Base-by-base conservation (phyloP, 1,284 basidiomycete species). In the Apiotrichum brassicae region DNA sequence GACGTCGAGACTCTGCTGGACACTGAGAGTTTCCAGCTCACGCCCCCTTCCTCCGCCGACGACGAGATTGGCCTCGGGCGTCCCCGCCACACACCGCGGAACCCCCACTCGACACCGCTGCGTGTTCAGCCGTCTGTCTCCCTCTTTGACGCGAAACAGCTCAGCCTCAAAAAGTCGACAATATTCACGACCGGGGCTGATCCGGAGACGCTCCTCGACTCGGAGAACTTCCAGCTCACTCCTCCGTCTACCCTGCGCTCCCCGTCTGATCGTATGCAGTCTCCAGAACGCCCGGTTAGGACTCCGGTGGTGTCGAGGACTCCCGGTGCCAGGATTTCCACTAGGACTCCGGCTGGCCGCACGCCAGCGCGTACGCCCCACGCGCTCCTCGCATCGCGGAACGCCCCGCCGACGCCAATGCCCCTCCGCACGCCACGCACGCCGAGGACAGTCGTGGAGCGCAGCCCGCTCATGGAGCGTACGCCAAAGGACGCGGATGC, bases 401-500 rank as follows among this genome's bases (percentile, higher is more conserved):
- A 32, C 49, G 44, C 32, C 11, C 28, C 28, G 9, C 28, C 14
- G n/a, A n/a, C n/a, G n/a, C 42, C 6, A 23, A 32, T 1, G n/a
- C 43, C 25, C 12, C 39, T 33, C 9, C 4, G 20, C 20, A 11
- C 41, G 22, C 19, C 40, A 16, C 36, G n/a, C 19, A 16, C 23
- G 22, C 23, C 45, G 26, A 39, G 16, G 14, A 49, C 19, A 18
- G 28, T 11, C 5, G 28, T 25, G 9, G 19, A n/a, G 8, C 37
- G 16, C 14, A 39, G 14, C 37, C 37, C 3, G 26, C 37, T 16
- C 19, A 39, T 14, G 18, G 6, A 3, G 24, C 36, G 28, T 8
- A 7, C 28, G 8, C 7, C 28, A 30, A 30, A 14, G 7, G 33
- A 14, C 12, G 33, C 33, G 33, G 64, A 70, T 56, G 34, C 57